These are phyloP conservation scores for Xylariaceae sp. DNA, from an alignment of 2,329 filamentous ascomycete genomes.

Conservation along the genomic window DNA sequence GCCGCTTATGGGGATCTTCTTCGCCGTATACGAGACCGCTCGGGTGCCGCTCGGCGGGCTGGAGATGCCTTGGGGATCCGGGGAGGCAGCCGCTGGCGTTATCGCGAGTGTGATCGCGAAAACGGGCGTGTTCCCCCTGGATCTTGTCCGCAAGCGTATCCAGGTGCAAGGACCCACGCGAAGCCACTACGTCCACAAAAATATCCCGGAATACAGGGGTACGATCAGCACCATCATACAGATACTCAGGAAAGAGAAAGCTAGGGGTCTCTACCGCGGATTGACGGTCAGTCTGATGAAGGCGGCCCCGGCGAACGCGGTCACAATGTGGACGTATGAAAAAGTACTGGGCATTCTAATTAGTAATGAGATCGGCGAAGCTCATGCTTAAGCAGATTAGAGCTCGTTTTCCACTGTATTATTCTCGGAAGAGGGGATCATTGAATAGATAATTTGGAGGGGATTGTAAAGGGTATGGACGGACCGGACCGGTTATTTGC, in stretches of 20 bases:
- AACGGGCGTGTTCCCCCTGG: constrained; percentile 85
- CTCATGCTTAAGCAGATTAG: constrained; percentile 9
- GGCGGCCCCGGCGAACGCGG: constrained; percentile 84
- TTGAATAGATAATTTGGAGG: neutral
- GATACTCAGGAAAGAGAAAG: constrained; percentile 68
- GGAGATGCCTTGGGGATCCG: constrained; percentile 63
- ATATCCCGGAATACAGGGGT: constrained; percentile 78
- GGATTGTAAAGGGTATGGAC: constrained; percentile 4
- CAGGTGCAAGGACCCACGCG: constrained; percentile 93
- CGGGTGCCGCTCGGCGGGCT: constrained; percentile 52
- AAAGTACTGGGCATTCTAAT: constrained; percentile 59
- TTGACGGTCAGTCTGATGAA: constrained; percentile 86
- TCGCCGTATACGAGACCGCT: constrained; percentile 77
- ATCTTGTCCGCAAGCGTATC: constrained; percentile 85
- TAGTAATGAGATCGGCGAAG: constrained; percentile 32
- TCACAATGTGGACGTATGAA: constrained; percentile 96
- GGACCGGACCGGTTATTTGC: constrained; percentile 3
- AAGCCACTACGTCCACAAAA: constrained; percentile 69
- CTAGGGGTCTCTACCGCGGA: constrained; percentile 78
- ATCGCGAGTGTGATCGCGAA: constrained; percentile 77
- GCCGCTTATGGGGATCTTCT: constrained; percentile 97
- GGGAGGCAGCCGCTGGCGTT: constrained; percentile 78
- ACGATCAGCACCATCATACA: constrained; percentile 59
- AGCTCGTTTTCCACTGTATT: neutral
- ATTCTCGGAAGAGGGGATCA: neutral